phyloP scores from a whole-genome alignment of 2,329 filamentous ascomycete genomes.

The Hymenotorrendiella dingleyae region DNA sequence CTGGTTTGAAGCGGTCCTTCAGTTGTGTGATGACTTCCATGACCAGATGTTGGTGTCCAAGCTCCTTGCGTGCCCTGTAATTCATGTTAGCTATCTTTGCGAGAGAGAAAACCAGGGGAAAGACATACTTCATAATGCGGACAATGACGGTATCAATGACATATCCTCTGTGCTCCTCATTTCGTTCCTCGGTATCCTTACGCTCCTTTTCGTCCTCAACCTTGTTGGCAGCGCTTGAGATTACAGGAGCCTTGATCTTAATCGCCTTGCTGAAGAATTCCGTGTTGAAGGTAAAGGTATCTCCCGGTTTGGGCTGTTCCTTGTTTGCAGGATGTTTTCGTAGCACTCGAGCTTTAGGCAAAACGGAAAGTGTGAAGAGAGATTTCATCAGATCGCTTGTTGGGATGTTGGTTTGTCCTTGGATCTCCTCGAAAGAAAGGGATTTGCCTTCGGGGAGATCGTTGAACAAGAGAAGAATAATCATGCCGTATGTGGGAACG shows the following conservation, averaged over 20 bases:
- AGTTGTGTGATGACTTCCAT: constrained; percentile 68
- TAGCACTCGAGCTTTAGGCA: constrained; percentile 76
- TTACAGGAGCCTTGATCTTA: constrained; percentile 84
- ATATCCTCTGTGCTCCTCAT: constrained; percentile 63
- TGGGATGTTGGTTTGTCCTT: constrained; percentile 74
- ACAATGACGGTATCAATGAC: constrained; percentile 73
- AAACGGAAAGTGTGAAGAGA: constrained; percentile 74
- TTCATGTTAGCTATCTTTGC: constrained; percentile 27
- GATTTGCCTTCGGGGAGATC: constrained; percentile 51
- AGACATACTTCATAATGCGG: constrained; percentile 76
- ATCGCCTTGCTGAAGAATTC: constrained; percentile 76
- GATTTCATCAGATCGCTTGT: constrained; percentile 67
- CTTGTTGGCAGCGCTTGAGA: constrained; percentile 70
- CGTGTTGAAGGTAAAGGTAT: constrained; percentile 77
- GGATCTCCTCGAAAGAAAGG: constrained; percentile 69
- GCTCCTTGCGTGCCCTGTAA: constrained; percentile 66
- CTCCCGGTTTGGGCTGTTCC: constrained; percentile 61
- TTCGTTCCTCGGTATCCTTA: constrained; percentile 69
- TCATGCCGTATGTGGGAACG: constrained; percentile 87
- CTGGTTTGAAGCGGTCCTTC: constrained; percentile 64
- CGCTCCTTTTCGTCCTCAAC: constrained; percentile 70
- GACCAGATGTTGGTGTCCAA: constrained; percentile 63
- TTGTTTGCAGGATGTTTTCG: constrained; percentile 76
- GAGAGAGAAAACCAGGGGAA: background rate
- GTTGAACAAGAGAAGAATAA: constrained; percentile 87